Percentiles rank a stretch among this genome's conserved stretches.
Conservation (phyloP, 768 basidiomycete species). For the Trametes sanguinea region DNA sequence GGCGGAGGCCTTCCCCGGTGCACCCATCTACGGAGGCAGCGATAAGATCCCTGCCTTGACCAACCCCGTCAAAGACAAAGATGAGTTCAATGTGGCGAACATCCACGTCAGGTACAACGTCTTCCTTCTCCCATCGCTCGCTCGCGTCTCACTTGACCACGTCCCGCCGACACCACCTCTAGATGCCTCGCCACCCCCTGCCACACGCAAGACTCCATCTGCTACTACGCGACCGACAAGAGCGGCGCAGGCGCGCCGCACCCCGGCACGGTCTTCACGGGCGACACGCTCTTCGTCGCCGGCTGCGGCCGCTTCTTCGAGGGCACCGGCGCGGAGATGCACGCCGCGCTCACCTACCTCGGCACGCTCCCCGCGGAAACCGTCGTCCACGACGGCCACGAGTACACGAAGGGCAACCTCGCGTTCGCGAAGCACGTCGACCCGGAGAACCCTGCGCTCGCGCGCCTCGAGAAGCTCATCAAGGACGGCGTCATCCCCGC, state of each 20-base stretch:
- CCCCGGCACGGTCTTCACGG: conserved; percentile 86
- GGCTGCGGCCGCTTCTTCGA: conserved; percentile 97
- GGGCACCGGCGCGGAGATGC: conserved; percentile 79
- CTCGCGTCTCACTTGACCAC: background rate
- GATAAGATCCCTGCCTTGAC: conserved; percentile 65
- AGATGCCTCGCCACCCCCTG: conserved; percentile 89
- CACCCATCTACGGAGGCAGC: conserved; percentile 80
- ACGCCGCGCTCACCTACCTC: conserved; percentile 69
- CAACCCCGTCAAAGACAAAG: conserved; percentile 75
- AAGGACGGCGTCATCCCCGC: conserved; percentile 64
- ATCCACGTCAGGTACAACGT: conserved; percentile 58
- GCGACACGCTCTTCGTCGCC: conserved; percentile 87
- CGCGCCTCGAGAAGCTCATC: conserved; percentile 58
- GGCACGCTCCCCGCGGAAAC: conserved; percentile 78
- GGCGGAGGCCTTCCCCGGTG: conserved; percentile 46
- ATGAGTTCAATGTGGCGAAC: conserved; percentile 74
- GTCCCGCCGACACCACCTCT: background rate
- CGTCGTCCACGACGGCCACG: conserved; percentile 86
- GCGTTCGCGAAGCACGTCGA: conserved; percentile 70
- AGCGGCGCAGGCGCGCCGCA: conserved; percentile 41
- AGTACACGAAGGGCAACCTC: conserved; percentile 78
- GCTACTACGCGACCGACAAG: conserved; percentile 65
- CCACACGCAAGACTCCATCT: conserved; percentile 96
- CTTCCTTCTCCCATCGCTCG: background rate
- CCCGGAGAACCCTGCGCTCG: conserved; percentile 63